Percentiles rank a stretch among this genome's conserved stretches.
Conservation (phyloP, 495 filamentous ascomycete species). For the Rhypophila decipiens region DNA sequence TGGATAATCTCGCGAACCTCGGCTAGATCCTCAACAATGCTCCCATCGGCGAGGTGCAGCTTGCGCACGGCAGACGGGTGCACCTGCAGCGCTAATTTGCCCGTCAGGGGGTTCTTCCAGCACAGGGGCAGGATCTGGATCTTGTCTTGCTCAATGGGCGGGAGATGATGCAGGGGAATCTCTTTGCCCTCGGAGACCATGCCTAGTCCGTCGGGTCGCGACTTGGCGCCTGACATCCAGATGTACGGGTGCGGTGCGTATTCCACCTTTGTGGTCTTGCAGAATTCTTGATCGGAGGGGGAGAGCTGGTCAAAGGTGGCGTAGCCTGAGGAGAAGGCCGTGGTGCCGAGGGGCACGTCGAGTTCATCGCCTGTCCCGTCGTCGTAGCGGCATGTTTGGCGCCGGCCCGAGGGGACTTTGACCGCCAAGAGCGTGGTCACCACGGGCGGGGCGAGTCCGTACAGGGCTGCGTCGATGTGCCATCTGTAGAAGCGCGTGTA, state of each 20-base stretch:
- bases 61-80: conserved; percentile 61
- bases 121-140: conserved; percentile 64
- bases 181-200: conserved; percentile 57
- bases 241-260: conserved; percentile 74
- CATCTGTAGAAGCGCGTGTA: conserved; percentile 70
- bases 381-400: conserved; percentile 62
- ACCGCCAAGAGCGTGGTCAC: conserved; percentile 67
- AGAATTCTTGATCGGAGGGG: conserved; percentile 59
- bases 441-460: conserved; percentile 61
- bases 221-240: conserved; percentile 63
- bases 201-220: conserved; percentile 60
- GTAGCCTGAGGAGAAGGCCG: conserved; percentile 64
- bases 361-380: conserved; percentile 63
- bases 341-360: conserved; percentile 66
- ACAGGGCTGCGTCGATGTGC: conserved; percentile 74
- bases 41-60: conserved; percentile 57
- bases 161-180: conserved; percentile 49
- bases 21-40: conserved; percentile 56
- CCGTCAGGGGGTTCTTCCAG: conserved; percentile 67
- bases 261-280: conserved; percentile 55
- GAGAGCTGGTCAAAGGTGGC: conserved; percentile 58
- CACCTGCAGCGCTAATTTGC: conserved; percentile 60
- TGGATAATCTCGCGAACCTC: conserved; percentile 63
- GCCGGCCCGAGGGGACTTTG: conserved; percentile 55
- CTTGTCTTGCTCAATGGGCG: conserved; percentile 54